Percentiles rank a stretch among this genome's conserved stretches.
Conservation (phyloP, 495 filamentous ascomycete species). For the Hypoxylon trugodes region DNA sequence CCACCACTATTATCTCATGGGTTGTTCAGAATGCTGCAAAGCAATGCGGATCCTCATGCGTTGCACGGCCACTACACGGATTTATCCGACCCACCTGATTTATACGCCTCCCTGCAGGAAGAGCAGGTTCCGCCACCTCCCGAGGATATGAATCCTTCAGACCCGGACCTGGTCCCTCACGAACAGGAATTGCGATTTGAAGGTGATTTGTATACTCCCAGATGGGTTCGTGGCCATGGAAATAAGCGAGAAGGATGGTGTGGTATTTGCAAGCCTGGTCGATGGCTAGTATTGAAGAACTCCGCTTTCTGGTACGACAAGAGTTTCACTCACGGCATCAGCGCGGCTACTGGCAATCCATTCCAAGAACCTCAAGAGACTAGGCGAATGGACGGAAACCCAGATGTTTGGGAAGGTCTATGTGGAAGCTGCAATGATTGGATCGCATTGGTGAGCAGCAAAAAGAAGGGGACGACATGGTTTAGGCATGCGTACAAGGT, state of each 20-base stretch:
- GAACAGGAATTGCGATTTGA: conserved; percentile 81
- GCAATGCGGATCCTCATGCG: conserved; percentile 70
- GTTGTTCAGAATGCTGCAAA: conserved; percentile 72
- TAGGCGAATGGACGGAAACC: conserved; percentile 77
- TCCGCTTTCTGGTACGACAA: conserved; percentile 90
- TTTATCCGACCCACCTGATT: conserved; percentile 73
- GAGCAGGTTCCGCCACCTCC: conserved; percentile 72
- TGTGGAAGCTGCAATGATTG: conserved; percentile 81
- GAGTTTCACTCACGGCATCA: conserved; percentile 81
- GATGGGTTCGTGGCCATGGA: conserved; percentile 79
- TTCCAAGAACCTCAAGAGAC: conserved; percentile 78
- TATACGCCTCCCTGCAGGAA: conserved; percentile 74
- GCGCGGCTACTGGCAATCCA: conserved; percentile 74
- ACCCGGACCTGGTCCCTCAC: conserved; percentile 73
- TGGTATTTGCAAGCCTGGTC: conserved; percentile 81
- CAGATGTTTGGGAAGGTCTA: conserved; percentile 81
- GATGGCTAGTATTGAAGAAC: conserved; percentile 85
- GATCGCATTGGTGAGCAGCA: conserved; percentile 80
- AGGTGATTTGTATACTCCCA: conserved; percentile 79
- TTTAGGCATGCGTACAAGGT: conserved; percentile 87
- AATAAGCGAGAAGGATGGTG: conserved; percentile 89
- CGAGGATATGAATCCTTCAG: conserved; percentile 77
- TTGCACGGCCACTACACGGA: conserved; percentile 70
- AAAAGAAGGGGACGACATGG: conserved; percentile 88
- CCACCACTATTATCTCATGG: conserved; percentile 69